Evolutionary conservation across 2,329 filamentous ascomycete species (phyloP).

Genomic region (Fusarium ambrosium): DNA sequence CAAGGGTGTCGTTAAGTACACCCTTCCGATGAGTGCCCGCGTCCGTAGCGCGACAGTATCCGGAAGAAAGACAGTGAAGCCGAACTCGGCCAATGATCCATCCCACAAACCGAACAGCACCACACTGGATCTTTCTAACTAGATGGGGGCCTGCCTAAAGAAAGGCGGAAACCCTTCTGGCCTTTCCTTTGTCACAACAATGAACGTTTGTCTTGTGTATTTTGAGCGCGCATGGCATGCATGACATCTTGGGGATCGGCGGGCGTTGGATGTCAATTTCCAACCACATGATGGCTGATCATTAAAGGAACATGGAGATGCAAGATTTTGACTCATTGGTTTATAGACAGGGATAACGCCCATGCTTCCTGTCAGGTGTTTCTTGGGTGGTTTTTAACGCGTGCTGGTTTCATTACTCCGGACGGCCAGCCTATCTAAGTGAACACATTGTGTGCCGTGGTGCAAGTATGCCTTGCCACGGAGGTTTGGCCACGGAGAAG

Average conservation of each 20-base stretch:
- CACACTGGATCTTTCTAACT: slow-evolving; percentile 48
- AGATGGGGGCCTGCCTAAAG: slow-evolving; percentile 28
- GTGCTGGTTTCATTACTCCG: slow-evolving; percentile 16
- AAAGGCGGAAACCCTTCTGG: slow-evolving; percentile 36
- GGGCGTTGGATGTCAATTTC: slow-evolving; percentile 53
- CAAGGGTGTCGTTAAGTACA: slow-evolving; percentile 90
- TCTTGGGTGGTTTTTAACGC: slow-evolving; percentile 43
- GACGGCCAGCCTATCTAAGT: neutral
- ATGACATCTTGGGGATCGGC: slow-evolving; percentile 51
- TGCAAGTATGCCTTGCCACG: slow-evolving; percentile 16
- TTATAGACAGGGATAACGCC: slow-evolving; percentile 44
- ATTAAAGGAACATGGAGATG: slow-evolving; percentile 45
- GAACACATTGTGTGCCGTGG: slow-evolving; percentile 11
- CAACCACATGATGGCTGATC: slow-evolving; percentile 49
- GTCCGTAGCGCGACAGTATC: slow-evolving; percentile 72
- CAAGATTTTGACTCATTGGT: slow-evolving; percentile 45
- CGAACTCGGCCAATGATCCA: slow-evolving; percentile 72
- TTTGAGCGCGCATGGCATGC: slow-evolving; percentile 55
- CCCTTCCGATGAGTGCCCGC: slow-evolving; percentile 71
- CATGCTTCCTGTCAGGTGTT: slow-evolving; percentile 46
- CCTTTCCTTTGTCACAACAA: slow-evolving; percentile 44
- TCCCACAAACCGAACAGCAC: slow-evolving; percentile 83
- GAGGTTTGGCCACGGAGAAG: slow-evolving; percentile 16
- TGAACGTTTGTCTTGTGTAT: slow-evolving; percentile 46
- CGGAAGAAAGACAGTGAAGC: slow-evolving; percentile 71